Percentiles rank a stretch among this genome's conserved stretches.
Evolutionary conservation across 352 stramenopile genomes (phyloP).

Genomic region (Phytophthora hybrid): DNA sequence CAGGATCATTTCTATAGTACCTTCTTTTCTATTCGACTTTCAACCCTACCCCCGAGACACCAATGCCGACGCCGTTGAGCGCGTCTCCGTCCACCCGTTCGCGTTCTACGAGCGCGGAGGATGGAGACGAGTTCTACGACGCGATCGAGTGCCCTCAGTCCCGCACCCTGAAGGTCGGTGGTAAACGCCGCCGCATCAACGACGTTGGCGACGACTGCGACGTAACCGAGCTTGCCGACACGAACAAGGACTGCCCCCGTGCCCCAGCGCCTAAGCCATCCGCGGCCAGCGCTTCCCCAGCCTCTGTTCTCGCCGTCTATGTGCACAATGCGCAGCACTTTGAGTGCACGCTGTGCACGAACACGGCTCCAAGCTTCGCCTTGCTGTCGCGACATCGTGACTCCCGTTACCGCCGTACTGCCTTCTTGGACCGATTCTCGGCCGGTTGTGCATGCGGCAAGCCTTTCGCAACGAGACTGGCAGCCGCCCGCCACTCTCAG

Average conservation of each 20-base stretch:
- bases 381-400: slow-evolving; percentile 17
- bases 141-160: too few species aligned
- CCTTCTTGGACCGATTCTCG: slow-evolving; percentile 32
- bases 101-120: background rate
- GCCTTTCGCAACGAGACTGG: slow-evolving; percentile 21
- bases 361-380: slow-evolving; percentile 21
- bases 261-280: background rate
- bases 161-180: too few species aligned
- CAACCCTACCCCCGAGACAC: background rate
- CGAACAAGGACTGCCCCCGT: too few species aligned
- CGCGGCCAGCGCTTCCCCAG: background rate
- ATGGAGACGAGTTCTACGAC: slow-evolving; percentile 1
- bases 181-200: too few species aligned
- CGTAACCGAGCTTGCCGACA: too few species aligned
- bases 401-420: slow-evolving; percentile 9
- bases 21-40: background rate
- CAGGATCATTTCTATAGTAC: background rate
- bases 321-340: slow-evolving; percentile 32
- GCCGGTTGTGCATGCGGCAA: slow-evolving; percentile 24
- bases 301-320: slow-evolving; percentile 7
- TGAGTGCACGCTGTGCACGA: slow-evolving; percentile 13
- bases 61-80: background rate
- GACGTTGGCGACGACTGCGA: too few species aligned
- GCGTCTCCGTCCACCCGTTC: background rate
- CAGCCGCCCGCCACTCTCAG: slow-evolving; percentile 28